Evolutionary conservation across 768 basidiomycete species (phyloP), one percentile per base, ranked within the genome.

Genomic region (Daedaleopsis sinensis): DNA sequence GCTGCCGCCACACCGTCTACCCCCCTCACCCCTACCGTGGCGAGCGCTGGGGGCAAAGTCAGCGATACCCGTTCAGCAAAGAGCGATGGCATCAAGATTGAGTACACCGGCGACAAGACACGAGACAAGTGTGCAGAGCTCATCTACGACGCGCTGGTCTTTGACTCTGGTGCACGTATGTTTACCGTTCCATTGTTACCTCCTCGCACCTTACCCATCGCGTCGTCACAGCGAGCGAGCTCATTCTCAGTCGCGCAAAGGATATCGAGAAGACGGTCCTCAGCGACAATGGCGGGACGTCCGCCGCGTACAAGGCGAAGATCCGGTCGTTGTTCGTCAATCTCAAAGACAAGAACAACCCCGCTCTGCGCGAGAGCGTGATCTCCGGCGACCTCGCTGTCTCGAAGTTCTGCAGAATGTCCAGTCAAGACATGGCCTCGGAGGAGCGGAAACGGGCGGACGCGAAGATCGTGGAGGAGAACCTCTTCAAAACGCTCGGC

Each of bases 341-440:
- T 74, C 81, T 99, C 68, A 98, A 97, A 74, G 96, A 96, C 75
- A 95, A 94, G 77, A 86, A 88, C 67, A 99, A 99, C 74, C 94
- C 95, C 16, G 82, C 82, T 32, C 73, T 99, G 57, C 82, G 96
- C 47, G 91, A 91, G 71, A 89, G 85, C 66, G 85, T 99, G 62
- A 90, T 96, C 37, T 84, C 88, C 43, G 96, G 96, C 1, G 88
- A 91, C 19, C 75, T 97, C 1, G 68, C 84, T 0, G 83, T 88
- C 0, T 82, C 85, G 52, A 85, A 80, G 64, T 87, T 98, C 48
- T 84, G 85, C 63, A 84, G 74, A 43, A 97, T 98, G 94, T 80
- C 83, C 0, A 93, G 89, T 70, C 83, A 89, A 94, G 96, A 98
- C 69, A 94, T 99, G 93, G 96, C 96, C 15, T 93, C 93, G 0